Conservation (phyloP, 495 filamentous ascomycete genomes). For the Penicillium bovifimosum region DNA sequence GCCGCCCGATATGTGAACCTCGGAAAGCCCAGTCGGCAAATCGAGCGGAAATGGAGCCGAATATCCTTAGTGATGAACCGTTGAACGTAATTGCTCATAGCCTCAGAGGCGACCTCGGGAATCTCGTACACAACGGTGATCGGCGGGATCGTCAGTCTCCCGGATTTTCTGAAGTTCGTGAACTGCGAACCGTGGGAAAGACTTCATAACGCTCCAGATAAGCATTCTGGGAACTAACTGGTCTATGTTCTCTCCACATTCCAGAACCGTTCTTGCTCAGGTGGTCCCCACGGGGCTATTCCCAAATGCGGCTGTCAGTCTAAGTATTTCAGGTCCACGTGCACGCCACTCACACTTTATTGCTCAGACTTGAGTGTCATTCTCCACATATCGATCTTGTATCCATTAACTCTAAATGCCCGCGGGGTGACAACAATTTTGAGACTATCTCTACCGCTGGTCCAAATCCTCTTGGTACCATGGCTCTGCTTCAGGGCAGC, state of each 20-base stretch:
- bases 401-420: conserved; percentile 1
- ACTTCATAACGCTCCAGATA: neutral
- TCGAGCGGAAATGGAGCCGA: too few relatives aligned
- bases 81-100: too few relatives aligned
- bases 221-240: neutral
- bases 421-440: neutral
- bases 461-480: neutral
- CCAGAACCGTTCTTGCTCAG: neutral
- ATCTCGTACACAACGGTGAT: too few relatives aligned
- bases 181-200: neutral
- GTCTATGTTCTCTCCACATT: neutral
- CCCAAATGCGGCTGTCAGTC: conserved; percentile 6
- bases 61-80: too few relatives aligned
- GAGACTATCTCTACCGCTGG: neutral
- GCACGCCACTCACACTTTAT: neutral
- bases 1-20: too few relatives aligned
- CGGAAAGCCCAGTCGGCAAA: too few relatives aligned
- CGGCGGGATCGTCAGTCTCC: neutral
- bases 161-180: neutral
- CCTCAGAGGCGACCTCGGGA: too few relatives aligned
- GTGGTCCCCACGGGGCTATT: neutral
- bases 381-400: too few relatives aligned
- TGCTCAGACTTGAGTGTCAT: too few relatives aligned
- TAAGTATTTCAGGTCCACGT: neutral
- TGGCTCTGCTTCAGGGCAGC: neutral